Conservation (phyloP, 2,329 filamentous ascomycete genomes). For the Alternaria rosae region DNA sequence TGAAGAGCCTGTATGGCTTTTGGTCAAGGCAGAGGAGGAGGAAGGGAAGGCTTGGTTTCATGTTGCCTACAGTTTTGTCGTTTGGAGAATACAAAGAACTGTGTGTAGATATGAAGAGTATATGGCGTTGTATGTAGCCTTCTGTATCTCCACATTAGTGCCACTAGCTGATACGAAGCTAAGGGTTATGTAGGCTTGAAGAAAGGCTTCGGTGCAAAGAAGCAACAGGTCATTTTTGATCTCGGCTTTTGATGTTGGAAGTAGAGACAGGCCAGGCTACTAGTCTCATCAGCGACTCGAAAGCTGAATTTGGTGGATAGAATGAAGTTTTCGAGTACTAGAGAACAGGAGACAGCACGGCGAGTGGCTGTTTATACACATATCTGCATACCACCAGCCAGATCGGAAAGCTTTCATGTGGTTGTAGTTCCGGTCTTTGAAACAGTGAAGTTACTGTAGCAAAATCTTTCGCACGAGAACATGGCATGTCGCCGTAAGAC, state of each 20-base stretch:
- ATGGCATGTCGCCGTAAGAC: not conserved
- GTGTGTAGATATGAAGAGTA: not conserved
- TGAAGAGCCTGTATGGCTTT: too few species aligned
- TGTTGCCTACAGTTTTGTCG: too few species aligned
- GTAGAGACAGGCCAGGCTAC: accelerated
- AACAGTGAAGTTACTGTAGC: not conserved
- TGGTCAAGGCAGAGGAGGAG: too few species aligned
- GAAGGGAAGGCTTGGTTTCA: not conserved
- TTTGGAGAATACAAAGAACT: not conserved
- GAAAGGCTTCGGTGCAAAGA: not conserved
- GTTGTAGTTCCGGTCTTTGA: not conserved
- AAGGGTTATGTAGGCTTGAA: not conserved
- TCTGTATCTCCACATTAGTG: too few species aligned
- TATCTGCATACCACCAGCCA: not conserved
- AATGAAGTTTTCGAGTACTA: too few species aligned
- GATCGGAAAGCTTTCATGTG: not conserved
- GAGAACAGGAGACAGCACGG: not conserved
- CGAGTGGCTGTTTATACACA: not conserved
- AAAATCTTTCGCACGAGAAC: not conserved
- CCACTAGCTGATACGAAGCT: not conserved
- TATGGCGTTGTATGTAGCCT: not conserved
- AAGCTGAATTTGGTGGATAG: too few species aligned
- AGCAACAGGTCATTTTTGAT: not conserved
- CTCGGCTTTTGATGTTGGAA: not conserved
- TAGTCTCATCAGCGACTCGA: accelerated